Percentiles rank a stretch among this genome's conserved stretches.
Evolutionary conservation across 2,329 filamentous ascomycete species (phyloP).

Genomic region (Colletotrichum karsti): DNA sequence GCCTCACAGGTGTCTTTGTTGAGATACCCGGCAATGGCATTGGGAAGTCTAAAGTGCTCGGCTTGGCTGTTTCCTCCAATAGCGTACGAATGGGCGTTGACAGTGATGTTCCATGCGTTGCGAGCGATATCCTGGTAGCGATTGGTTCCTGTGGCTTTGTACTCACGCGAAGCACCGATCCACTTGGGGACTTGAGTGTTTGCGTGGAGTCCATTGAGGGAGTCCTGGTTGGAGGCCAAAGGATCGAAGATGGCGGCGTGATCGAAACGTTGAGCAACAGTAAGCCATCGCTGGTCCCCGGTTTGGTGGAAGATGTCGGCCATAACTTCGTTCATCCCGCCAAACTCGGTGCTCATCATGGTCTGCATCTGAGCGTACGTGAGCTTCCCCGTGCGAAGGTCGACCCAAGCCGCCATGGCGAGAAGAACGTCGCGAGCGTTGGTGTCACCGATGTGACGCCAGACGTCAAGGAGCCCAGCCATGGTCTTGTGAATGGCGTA

Average conservation of each 20-base stretch:
- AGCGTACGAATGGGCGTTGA: conserved; percentile 57
- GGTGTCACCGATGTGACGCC: conserved; percentile 51
- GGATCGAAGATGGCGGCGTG: conserved; percentile 56
- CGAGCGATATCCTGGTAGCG: conserved; percentile 56
- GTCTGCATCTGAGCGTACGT: conserved; percentile 54
- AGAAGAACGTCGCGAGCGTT: conserved; percentile 53
- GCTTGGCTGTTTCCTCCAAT: conserved; percentile 63
- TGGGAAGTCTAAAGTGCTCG: conserved; percentile 57
- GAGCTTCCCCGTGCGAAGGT: conserved; percentile 51
- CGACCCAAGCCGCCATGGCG: conserved; percentile 56
- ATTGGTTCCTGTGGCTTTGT: conserved; percentile 53
- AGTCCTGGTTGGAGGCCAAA: conserved; percentile 52
- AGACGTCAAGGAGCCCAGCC: conserved; percentile 59
- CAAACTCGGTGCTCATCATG: conserved; percentile 58
- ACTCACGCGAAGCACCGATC: conserved; percentile 59
- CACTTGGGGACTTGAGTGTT: conserved; percentile 64
- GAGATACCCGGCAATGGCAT: conserved; percentile 55
- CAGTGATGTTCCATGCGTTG: conserved; percentile 58
- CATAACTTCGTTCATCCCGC: conserved; percentile 62
- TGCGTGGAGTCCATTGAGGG: conserved; percentile 56
- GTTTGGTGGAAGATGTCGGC: conserved; percentile 57
- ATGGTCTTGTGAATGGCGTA: conserved; percentile 64
- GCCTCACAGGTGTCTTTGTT: conserved; percentile 56
- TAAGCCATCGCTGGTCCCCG: conserved; percentile 54
- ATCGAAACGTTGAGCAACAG: conserved; percentile 57